phyloP scores from a whole-genome alignment of 2,329 filamentous ascomycete species.

The Epichloe sibirici region DNA sequence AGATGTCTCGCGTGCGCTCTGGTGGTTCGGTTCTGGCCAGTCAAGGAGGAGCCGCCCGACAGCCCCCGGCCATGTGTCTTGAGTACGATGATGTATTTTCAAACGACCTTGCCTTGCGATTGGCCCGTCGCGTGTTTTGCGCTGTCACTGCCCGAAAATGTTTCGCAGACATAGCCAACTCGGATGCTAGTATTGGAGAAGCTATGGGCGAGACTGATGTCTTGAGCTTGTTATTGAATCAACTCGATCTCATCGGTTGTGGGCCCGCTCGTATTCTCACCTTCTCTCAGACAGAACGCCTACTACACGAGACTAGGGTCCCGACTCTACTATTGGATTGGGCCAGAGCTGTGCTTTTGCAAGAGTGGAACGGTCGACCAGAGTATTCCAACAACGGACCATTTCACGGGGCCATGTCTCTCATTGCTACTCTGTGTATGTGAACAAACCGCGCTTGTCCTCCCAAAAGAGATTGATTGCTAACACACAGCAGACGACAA shows the following conservation, averaged over 20 bases:
- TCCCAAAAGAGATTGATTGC: neutral
- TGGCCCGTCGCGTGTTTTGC: slow-evolving; percentile 46
- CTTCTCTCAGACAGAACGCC: slow-evolving; percentile 38
- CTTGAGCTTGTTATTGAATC: slow-evolving; percentile 35
- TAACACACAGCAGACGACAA: slow-evolving; percentile 40
- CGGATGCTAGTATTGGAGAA: slow-evolving; percentile 23
- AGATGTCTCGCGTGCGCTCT: slow-evolving; percentile 49
- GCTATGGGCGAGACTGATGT: slow-evolving; percentile 26
- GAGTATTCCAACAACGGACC: slow-evolving; percentile 57
- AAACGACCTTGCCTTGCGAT: slow-evolving; percentile 44
- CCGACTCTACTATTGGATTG: slow-evolving; percentile 54
- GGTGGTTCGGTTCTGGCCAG: slow-evolving; percentile 38
- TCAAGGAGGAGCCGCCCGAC: slow-evolving; percentile 31
- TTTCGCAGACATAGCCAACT: slow-evolving; percentile 32
- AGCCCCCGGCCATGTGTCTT: slow-evolving; percentile 38
- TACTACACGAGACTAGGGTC: slow-evolving; percentile 43
- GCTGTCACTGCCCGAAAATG: slow-evolving; percentile 41
- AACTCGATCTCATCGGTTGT: slow-evolving; percentile 39
- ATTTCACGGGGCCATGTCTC: slow-evolving; percentile 64
- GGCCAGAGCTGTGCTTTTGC: slow-evolving; percentile 62
- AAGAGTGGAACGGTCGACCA: slow-evolving; percentile 68
- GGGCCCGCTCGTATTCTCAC: slow-evolving; percentile 32
- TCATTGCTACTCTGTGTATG: slow-evolving; percentile 63
- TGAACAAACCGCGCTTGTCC: slow-evolving; percentile 9
- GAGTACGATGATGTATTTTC: slow-evolving; percentile 53